These are phyloP conservation scores for Cydonia oblonga DNA, from an alignment of 331 rosid genomes.

Conservation along the genomic window DNA sequence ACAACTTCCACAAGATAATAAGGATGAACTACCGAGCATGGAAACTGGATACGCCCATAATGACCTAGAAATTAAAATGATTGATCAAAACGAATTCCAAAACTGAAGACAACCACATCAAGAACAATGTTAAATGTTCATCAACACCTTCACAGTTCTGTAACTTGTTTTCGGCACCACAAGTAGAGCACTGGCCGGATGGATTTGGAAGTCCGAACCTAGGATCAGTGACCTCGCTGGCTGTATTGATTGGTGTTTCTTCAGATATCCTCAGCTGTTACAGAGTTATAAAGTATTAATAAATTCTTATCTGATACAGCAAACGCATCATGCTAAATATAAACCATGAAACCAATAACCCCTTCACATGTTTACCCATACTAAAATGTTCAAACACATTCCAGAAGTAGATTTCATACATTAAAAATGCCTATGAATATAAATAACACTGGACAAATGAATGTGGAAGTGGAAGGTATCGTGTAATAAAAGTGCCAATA, in stretches of 20 bases:
- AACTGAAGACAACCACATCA: conserved; percentile 3
- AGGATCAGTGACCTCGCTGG: conserved; percentile 60
- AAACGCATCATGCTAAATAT: not conserved
- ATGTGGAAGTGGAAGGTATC: not conserved
- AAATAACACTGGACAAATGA: not conserved
- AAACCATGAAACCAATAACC: not conserved
- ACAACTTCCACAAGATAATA: conserved; percentile 68
- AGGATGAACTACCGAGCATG: conserved; percentile 57
- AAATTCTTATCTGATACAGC: not conserved
- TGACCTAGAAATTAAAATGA: conserved; percentile 54
- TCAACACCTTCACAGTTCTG: conserved; percentile 65
- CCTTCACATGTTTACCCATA: not conserved
- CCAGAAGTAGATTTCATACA: not conserved
- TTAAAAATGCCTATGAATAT: not conserved
- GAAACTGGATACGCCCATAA: conserved; percentile 70
- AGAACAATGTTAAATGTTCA: conserved; percentile 6
- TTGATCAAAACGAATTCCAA: conserved; percentile 19
- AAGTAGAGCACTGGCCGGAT: conserved; percentile 54
- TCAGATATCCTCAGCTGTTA: conserved; percentile 51
- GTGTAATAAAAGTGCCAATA: not conserved
- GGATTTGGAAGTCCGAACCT: conserved; percentile 81
- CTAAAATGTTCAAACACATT: not conserved
- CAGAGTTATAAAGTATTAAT: conserved; percentile 7
- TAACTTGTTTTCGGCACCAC: conserved; percentile 42
- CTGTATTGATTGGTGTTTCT: conserved; percentile 33